Conservation (phyloP, 2,329 filamentous ascomycete species). For the Fusarium bactridioides region DNA sequence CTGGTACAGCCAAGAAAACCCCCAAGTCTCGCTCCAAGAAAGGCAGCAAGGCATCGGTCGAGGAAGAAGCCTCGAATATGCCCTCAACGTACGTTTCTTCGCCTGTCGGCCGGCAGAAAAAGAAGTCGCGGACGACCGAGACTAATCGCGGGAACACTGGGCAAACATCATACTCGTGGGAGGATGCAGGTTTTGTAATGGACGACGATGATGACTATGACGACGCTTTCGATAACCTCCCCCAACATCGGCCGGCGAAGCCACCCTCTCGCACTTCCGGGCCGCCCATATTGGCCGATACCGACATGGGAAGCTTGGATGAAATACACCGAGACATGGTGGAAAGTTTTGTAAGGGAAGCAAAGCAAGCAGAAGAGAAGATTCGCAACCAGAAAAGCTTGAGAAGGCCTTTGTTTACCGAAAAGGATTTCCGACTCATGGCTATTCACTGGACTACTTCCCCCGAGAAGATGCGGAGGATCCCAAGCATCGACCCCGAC, state of each 20-base stretch:
- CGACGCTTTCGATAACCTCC: constrained; percentile 57
- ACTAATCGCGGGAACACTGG: constrained; percentile 50
- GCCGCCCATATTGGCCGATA: constrained; percentile 66
- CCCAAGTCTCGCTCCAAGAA: constrained; percentile 46
- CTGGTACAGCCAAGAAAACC: constrained; percentile 42
- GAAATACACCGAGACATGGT: constrained; percentile 70
- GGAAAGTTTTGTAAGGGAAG: constrained; percentile 70
- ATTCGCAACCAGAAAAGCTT: constrained; percentile 67
- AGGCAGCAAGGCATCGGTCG: constrained; percentile 48
- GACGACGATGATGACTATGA: constrained; percentile 46
- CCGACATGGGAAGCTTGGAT: constrained; percentile 61
- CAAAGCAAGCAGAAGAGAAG: constrained; percentile 65
- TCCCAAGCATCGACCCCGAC: constrained; percentile 68
- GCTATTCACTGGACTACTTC: constrained; percentile 72
- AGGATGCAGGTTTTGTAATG: constrained; percentile 57
- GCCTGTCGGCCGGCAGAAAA: constrained; percentile 52
- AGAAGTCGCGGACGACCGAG: constrained; percentile 36
- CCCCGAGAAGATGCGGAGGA: constrained; percentile 67
- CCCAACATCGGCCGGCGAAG: constrained; percentile 49
- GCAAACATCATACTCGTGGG: constrained; percentile 52
- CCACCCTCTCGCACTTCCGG: constrained; percentile 50
- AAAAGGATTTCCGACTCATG: constrained; percentile 76
- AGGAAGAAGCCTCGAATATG: constrained; percentile 51
- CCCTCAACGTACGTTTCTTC: constrained; percentile 61
- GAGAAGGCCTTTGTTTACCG: constrained; percentile 70